Conservation (phyloP, 169 alveolate species). For the Fabrea salina region DNA sequence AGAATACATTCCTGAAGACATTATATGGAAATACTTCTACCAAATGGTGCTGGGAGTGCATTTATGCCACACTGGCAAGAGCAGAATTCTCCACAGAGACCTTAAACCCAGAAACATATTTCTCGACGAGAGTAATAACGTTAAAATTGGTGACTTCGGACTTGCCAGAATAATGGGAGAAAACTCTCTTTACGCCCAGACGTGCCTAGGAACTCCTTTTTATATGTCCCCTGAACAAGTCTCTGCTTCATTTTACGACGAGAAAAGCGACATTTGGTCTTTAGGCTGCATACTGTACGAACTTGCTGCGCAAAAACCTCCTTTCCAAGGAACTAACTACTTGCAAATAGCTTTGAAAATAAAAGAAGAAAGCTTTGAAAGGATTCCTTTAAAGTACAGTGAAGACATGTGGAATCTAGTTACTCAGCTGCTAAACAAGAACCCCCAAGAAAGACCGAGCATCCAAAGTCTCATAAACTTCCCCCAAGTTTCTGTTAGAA, state of each 20-base stretch:
- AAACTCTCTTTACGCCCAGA: conserved; percentile 90
- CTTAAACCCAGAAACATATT: conserved; percentile 95
- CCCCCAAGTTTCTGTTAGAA: neutral
- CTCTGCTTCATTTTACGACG: conserved; percentile 90
- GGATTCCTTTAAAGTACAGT: conserved; percentile 66
- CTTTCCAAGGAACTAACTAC: conserved; percentile 87
- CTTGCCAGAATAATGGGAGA: conserved; percentile 89
- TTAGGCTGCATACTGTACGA: conserved; percentile 93
- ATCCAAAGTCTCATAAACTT: conserved; percentile 43
- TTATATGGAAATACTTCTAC: conserved; percentile 89
- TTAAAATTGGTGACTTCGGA: conserved; percentile 95
- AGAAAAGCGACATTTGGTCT: conserved; percentile 93
- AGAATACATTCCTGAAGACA: conserved; percentile 91
- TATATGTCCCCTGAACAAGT: conserved; percentile 97
- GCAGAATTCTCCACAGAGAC: conserved; percentile 93
- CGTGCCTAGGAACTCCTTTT: conserved; percentile 96
- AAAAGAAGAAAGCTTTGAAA: conserved; percentile 65
- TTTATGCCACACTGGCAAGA: conserved; percentile 90
- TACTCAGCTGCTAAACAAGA: conserved; percentile 56
- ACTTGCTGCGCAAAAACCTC: conserved; percentile 90
- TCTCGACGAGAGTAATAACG: conserved; percentile 83
- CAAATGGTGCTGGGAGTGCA: conserved; percentile 91
- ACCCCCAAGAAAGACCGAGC: conserved; percentile 74
- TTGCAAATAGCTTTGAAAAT: conserved; percentile 71
- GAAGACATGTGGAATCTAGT: conserved; percentile 59